These are phyloP conservation scores for Chalaropsis ovoidea DNA, from an alignment of 2,329 filamentous ascomycete species.

Conservation along the genomic window DNA sequence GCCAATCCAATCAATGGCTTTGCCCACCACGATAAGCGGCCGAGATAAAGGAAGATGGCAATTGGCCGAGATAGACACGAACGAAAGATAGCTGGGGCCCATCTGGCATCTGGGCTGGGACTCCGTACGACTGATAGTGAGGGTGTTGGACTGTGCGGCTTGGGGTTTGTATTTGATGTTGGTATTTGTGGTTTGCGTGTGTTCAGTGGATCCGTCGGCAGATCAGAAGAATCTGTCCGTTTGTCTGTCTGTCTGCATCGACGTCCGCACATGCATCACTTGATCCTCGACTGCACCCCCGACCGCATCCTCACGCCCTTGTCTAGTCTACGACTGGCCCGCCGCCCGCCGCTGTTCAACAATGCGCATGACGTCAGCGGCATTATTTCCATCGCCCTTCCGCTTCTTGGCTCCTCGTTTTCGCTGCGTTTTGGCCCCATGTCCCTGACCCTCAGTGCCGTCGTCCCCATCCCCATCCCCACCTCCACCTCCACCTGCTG, in stretches of 20 bases:
- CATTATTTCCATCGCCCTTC: constrained; percentile 69
- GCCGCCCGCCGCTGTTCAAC: constrained; percentile 47
- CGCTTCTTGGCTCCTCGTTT: constrained; percentile 65
- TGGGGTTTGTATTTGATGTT: background rate
- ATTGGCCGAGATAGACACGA: background rate
- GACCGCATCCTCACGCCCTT: too few relatives aligned
- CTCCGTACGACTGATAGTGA: background rate
- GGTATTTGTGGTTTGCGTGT: background rate
- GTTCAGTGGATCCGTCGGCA: background rate
- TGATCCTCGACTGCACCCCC: too few relatives aligned
- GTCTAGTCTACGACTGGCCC: background rate
- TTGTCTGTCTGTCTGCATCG: too few relatives aligned
- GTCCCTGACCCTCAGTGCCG: constrained; percentile 30
- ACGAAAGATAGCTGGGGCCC: background rate
- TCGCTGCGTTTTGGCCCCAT: constrained; percentile 43
- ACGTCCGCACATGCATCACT: too few relatives aligned
- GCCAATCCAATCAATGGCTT: background rate
- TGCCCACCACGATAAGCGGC: background rate
- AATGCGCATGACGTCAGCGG: constrained; percentile 67
- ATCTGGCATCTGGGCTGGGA: background rate
- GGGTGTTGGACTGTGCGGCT: background rate
- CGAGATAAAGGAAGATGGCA: background rate
- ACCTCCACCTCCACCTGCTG: constrained; percentile 38
- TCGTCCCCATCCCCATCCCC: constrained; percentile 37
- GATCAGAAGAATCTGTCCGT: too few relatives aligned